These are phyloP conservation scores for Xylaria sp. DNA, from an alignment of 495 filamentous ascomycete genomes.

Conservation along the genomic window DNA sequence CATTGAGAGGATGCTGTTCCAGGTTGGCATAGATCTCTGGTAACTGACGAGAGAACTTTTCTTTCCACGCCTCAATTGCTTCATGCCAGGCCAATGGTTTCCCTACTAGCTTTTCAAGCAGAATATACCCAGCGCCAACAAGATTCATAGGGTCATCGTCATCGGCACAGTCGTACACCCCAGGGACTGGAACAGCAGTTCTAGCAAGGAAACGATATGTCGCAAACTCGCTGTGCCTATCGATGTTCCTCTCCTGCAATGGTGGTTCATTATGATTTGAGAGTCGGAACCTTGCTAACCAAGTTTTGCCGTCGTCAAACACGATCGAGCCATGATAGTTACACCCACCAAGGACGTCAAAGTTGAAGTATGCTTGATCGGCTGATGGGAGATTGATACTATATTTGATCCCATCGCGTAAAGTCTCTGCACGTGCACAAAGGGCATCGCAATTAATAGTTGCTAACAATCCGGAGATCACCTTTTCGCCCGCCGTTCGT, in stretches of 20 bases:
- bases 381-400: constrained; percentile 31
- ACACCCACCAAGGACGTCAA: constrained; percentile 27
- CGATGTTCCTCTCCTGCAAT: constrained; percentile 31
- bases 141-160: constrained; percentile 36
- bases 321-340: constrained; percentile 34
- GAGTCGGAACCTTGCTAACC: constrained; percentile 31
- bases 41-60: constrained; percentile 42
- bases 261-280: constrained; percentile 31
- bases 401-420: constrained; percentile 31
- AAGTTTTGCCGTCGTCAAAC: constrained; percentile 31
- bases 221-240: constrained; percentile 32
- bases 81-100: constrained; percentile 39
- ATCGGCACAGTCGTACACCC: constrained; percentile 33
- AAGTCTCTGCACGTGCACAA: constrained; percentile 26
- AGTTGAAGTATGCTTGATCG: constrained; percentile 33
- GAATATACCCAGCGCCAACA: constrained; percentile 43
- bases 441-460: constrained; percentile 31
- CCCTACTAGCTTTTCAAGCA: constrained; percentile 45
- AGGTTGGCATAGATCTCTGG: constrained; percentile 46
- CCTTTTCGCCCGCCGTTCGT: constrained; percentile 28
- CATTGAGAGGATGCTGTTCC: constrained; percentile 33
- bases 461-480: constrained; percentile 30
- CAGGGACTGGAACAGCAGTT: constrained; percentile 30
- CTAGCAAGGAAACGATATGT: constrained; percentile 32
- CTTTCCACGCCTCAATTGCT: constrained; percentile 35